A percentile compares a stretch with the other conserved stretches of the same genome.
These are phyloP conservation scores for Kurtzmaniella quercitrusa DNA, from an alignment of 1,139 yeast species.

Conservation along the genomic window DNA sequence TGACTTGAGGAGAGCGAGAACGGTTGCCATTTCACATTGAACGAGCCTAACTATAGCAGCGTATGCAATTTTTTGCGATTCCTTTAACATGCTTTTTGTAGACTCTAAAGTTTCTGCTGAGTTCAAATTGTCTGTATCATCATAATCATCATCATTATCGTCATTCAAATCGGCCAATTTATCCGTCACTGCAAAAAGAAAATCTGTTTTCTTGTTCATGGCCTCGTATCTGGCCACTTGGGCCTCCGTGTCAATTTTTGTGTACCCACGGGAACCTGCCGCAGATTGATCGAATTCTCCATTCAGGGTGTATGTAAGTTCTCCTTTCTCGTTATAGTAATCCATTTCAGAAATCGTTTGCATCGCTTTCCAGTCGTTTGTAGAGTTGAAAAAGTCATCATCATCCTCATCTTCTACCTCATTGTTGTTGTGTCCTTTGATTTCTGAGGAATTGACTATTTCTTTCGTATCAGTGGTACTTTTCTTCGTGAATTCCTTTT, in stretches of 20 bases:
- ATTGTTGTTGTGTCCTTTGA: not conserved
- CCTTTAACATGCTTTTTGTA: constrained; percentile 78
- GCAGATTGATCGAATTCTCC: constrained; percentile 18
- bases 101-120: constrained; percentile 65
- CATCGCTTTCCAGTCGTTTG: constrained; percentile 51
- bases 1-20: constrained; percentile 57
- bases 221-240: constrained; percentile 77
- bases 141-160: constrained; percentile 12
- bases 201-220: constrained; percentile 80
- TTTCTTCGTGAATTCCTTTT: no score
- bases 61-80: constrained; percentile 86
- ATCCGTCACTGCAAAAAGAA: constrained; percentile 48
- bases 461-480: no score
- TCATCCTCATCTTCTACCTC: constrained; percentile 15
- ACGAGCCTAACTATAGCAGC: constrained; percentile 79
- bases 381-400: constrained; percentile 34
- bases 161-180: constrained; percentile 9
- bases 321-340: constrained; percentile 51
- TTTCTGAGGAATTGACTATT: not conserved
- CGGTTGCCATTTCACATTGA: constrained; percentile 77
- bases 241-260: constrained; percentile 82
- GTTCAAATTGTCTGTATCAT: constrained; percentile 27
- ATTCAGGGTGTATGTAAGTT: constrained; percentile 33
- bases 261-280: constrained; percentile 56
- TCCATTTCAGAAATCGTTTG: constrained; percentile 47